Conservation (phyloP, 371 early-diverging fungal species). For the Apophysomyces elegans region DNA sequence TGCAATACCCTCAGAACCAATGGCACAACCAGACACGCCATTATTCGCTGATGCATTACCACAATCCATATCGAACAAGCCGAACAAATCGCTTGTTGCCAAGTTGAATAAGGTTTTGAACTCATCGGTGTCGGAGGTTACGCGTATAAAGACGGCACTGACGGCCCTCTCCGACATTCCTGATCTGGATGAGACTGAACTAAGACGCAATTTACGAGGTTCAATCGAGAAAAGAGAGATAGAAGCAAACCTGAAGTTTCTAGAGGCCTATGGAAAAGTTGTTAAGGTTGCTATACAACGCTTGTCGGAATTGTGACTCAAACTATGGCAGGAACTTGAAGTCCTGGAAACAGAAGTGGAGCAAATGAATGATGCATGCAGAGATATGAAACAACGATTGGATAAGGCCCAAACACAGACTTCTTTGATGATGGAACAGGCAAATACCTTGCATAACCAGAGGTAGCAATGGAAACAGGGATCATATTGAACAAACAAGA, state of each 20-base stretch:
- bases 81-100: conserved; percentile 51
- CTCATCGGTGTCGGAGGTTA: conserved; percentile 58
- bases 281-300: conserved; percentile 48
- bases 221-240: conserved; percentile 75
- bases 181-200: conserved; percentile 55
- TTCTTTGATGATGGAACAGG: conserved; percentile 67
- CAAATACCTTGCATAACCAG: conserved; percentile 64
- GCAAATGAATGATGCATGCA: conserved; percentile 60
- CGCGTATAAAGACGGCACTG: conserved; percentile 64
- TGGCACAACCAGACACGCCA: conserved; percentile 1
- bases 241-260: conserved; percentile 63
- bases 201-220: conserved; percentile 66
- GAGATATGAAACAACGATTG: conserved; percentile 67
- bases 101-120: conserved; percentile 63
- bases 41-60: conserved; percentile 20
- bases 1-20: not conserved
- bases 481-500: not conserved
- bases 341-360: conserved; percentile 58
- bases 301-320: conserved; percentile 15
- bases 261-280: conserved; percentile 66
- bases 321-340: conserved; percentile 55
- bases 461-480: conserved; percentile 39
- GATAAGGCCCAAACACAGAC: conserved; percentile 59
- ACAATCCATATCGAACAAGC: conserved; percentile 41
- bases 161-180: conserved; percentile 73